Conservation (phyloP, 1,139 yeast genomes). For the Kodamaea arcana region DNA sequence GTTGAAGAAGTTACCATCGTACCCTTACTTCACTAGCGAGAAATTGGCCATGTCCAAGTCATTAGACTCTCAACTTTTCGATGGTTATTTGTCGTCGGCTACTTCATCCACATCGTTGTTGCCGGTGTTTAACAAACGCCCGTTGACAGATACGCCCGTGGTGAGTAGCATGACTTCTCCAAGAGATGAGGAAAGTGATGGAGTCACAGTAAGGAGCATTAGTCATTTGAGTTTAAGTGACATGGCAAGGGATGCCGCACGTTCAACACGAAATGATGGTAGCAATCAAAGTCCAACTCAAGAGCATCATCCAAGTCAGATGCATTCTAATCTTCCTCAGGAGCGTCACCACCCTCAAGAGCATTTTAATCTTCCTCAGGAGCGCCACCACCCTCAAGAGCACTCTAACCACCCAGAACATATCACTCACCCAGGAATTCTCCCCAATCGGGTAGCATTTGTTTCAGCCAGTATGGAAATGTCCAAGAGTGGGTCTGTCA, state of each 20-base stretch:
- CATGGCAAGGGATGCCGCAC: too few species aligned
- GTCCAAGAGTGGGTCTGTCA: constrained; percentile 2
- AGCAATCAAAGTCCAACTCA: too few species aligned
- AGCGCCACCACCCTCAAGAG: too few species aligned
- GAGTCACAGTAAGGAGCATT: constrained; percentile 31
- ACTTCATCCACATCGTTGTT: constrained; percentile 19
- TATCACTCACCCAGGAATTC: too few species aligned
- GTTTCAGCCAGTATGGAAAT: too few species aligned
- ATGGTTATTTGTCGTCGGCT: constrained; percentile 14
- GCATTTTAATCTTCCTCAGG: too few species aligned
- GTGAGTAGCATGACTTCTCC: constrained; percentile 57
- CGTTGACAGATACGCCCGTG: constrained; percentile 69
- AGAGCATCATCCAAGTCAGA: too few species aligned
- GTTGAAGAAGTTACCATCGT: constrained; percentile 13
- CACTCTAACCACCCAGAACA: too few species aligned
- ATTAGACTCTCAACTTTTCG: constrained; percentile 25
- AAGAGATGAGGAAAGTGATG: constrained; percentile 28
- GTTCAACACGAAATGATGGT: too few species aligned
- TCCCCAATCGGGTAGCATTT: too few species aligned
- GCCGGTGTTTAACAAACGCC: constrained; percentile 65
- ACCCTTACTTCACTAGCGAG: constrained; percentile 14
- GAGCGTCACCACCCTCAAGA: too few species aligned
- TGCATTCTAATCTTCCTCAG: too few species aligned
- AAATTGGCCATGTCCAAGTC: constrained; percentile 19
- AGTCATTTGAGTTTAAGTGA: constrained; percentile 42